A percentile compares a stretch with the other conserved stretches of the same genome.
phyloP scores from a whole-genome alignment of 768 basidiomycete species.

The Suillus luteus region DNA sequence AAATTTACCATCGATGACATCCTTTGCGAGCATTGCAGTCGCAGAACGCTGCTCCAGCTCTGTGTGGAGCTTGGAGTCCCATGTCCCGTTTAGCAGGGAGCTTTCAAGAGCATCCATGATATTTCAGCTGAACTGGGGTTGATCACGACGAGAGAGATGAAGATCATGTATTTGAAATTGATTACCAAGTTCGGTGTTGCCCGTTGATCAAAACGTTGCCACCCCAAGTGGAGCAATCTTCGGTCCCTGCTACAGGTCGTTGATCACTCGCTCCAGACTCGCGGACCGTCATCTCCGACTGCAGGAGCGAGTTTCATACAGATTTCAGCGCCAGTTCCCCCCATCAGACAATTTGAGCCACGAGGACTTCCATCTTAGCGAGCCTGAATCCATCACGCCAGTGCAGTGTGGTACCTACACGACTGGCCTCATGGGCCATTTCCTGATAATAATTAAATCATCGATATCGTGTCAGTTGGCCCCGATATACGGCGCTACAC shows the following conservation, averaged over 20 bases:
- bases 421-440: background rate
- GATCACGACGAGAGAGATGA: background rate
- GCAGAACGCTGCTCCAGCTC: slow-evolving; percentile 26
- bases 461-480: background rate
- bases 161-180: slow-evolving; percentile 3
- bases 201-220: background rate
- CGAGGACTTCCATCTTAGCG: background rate
- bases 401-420: background rate
- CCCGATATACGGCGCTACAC: background rate
- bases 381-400: background rate
- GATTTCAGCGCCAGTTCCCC: background rate
- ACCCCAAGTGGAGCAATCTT: background rate
- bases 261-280: background rate
- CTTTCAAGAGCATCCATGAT: slow-evolving; percentile 47
- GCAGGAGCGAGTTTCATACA: background rate
- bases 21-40: slow-evolving; percentile 45
- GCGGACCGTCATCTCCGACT: background rate
- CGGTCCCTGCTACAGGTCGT: background rate
- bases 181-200: slow-evolving; percentile 4
- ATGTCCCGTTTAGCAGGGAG: slow-evolving; percentile 55
- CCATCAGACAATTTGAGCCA: background rate
- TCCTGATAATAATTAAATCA: background rate
- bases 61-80: slow-evolving; percentile 33
- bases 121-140: background rate
- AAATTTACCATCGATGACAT: slow-evolving; percentile 63